A percentile compares a stretch with the other conserved stretches of the same genome.
Conservation (phyloP, 306 rosid genomes). For the Pueraria montana region DNA sequence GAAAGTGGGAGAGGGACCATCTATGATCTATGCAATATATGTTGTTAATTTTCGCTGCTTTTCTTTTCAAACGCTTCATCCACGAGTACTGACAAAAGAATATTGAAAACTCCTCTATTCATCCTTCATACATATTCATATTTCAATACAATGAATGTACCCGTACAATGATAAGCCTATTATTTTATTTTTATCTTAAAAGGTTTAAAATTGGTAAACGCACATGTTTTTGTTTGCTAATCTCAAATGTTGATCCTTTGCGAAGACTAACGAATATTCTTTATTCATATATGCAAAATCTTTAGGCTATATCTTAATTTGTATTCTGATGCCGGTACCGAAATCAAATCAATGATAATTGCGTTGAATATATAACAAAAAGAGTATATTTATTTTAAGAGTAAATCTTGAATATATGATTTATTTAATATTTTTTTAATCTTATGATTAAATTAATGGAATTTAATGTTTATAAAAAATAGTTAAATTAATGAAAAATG, state of each 20-base stretch:
- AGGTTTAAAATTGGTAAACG: not conserved
- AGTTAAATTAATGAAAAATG: too few species aligned
- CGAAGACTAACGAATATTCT: not conserved
- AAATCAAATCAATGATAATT: not conserved
- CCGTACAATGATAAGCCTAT: not conserved
- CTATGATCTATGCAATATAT: constrained; percentile 32
- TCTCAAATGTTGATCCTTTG: not conserved
- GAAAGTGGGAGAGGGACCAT: constrained; percentile 57
- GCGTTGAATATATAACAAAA: not conserved
- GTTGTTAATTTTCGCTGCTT: constrained; percentile 3
- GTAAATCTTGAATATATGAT: too few species aligned
- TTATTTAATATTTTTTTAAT: not conserved
- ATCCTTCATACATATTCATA: not conserved
- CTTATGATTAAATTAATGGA: not conserved
- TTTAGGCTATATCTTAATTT: not conserved
- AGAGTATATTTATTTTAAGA: not conserved
- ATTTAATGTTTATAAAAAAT: too few species aligned
- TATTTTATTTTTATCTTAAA: not conserved
- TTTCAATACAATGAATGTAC: not conserved
- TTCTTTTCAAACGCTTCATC: constrained; percentile 31
- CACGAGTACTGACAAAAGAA: not conserved
- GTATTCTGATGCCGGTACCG: not conserved
- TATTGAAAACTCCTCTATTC: not conserved
- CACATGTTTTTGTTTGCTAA: not conserved
- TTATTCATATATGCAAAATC: not conserved